phyloP scores from a whole-genome alignment of 1,284 basidiomycete genomes.

The Ustilago sp. region DNA sequence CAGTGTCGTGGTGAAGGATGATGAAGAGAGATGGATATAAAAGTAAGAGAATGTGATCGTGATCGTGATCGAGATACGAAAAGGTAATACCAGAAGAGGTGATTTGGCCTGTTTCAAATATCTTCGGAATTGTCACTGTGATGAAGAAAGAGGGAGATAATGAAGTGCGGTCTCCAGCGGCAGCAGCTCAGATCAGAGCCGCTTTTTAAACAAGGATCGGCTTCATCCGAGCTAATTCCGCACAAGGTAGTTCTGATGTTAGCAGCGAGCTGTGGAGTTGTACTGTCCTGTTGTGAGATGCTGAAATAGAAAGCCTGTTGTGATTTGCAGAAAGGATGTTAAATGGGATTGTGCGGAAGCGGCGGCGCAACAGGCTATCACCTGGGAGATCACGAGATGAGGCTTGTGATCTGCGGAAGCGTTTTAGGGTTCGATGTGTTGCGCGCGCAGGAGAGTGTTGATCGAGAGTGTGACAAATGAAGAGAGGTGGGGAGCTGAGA shows the following conservation, averaged over 20 bases:
- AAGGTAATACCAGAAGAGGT: neutral
- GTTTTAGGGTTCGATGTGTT: conserved; percentile 9
- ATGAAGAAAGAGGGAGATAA: neutral
- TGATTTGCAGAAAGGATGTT: neutral
- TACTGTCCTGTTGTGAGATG: too few relatives aligned
- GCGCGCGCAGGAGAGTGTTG: conserved; percentile 17
- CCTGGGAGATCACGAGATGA: conserved; percentile 11
- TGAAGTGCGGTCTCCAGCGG: neutral
- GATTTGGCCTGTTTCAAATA: neutral
- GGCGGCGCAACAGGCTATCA: conserved; percentile 9
- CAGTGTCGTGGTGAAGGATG: too few relatives aligned
- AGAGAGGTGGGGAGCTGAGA: conserved; percentile 8
- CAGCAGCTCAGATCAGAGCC: neutral
- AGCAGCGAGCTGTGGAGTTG: neutral
- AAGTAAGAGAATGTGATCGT: neutral
- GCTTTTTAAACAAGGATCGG: neutral
- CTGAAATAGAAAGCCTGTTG: neutral
- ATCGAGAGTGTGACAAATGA: conserved; percentile 29
- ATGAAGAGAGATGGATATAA: too few relatives aligned
- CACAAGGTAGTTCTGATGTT: neutral
- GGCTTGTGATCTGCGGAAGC: conserved; percentile 8
- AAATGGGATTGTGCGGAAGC: conserved; percentile 34
- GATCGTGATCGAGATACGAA: neutral
- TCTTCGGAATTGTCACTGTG: neutral
- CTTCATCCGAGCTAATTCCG: neutral